Evolutionary conservation across 2,329 filamentous ascomycete species (phyloP), one percentile per base, ranked within the genome.

Genomic region (Aureobasidium sp.): DNA sequence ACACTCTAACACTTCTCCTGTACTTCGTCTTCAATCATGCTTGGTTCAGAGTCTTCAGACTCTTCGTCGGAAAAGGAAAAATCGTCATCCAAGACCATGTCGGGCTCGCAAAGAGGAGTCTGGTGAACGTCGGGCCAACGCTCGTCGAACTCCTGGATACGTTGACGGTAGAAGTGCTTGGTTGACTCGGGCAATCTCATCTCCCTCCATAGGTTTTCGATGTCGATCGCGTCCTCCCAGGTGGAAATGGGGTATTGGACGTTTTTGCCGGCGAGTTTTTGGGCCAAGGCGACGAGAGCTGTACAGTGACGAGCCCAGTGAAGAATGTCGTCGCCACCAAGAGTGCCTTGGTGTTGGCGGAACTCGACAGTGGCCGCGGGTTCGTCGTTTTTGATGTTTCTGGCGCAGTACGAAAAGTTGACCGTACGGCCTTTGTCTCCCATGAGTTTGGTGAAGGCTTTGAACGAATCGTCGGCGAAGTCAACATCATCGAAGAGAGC

Each of bases 171-270:
- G 38, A 57, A 66, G 15, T 25, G 57, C 47, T 35, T 62, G 25
- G 57, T 61, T 42, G 60, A 58, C 31, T 58, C 58, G n/a, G 27
- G 25, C 27, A 68, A 47, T 6, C 37, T 62, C 65, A 67, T 67
- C 43, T 57, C 59, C 38, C 61, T 62, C 57, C 64, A 62, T 15
- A 67, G 60, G n/a, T 62, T 60, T 60, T 60, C 58, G 19, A 68
- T 55, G 11, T 61, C 55, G 42, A 65, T 61, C 19, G 13, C 51
- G 27, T 65, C 62, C 5, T 46, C 25, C 66, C 64, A 65, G 40
- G 60, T 57, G 31, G 21, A 37, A n/a, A 61, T 59, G 23, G 11
- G 38, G 33, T 62, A 63, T 8, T 19, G 31, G 10, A 35, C 43
- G n/a, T 54, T 60, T n/a, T 21, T 60, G 11, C 21, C 40, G 10